Evolutionary conservation across 441 rosid species (phyloP).

Genomic region (Aquilaria agallochum): DNA sequence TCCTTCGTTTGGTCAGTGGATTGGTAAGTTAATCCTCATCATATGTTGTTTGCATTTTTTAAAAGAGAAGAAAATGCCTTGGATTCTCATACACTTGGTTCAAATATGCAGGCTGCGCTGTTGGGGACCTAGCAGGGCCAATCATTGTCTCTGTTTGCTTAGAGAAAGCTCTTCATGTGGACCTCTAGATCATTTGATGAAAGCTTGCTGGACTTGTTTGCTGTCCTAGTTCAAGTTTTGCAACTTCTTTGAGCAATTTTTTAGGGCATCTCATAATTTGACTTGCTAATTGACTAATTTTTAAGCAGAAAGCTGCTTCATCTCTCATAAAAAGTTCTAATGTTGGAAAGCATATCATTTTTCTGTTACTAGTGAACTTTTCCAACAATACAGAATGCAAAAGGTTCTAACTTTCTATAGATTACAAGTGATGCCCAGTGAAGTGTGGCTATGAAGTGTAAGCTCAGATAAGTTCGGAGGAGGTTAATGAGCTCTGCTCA

Average conservation of each 20-base stretch:
- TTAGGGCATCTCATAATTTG: too few relatives aligned
- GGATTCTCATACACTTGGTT: background rate
- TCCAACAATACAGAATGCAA: too few relatives aligned
- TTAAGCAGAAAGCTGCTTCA: too few relatives aligned
- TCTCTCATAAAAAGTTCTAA: too few relatives aligned
- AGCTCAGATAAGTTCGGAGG: too few relatives aligned
- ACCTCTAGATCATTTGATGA: constrained; percentile 25
- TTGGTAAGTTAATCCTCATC: constrained; percentile 47
- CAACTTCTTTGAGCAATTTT: background rate
- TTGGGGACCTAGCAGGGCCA: constrained; percentile 87
- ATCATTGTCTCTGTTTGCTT: constrained; percentile 55
- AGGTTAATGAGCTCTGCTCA: constrained; percentile 9
- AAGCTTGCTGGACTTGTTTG: background rate
- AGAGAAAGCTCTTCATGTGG: constrained; percentile 54
- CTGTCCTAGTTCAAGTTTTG: constrained; percentile 11
- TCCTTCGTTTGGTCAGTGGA: constrained; percentile 90
- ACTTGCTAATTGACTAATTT: too few relatives aligned
- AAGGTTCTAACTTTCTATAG: too few relatives aligned
- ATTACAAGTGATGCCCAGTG: too few relatives aligned
- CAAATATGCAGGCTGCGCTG: constrained; percentile 59
- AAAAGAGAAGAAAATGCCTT: background rate
- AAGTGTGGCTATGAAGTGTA: too few relatives aligned
- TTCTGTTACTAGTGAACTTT: too few relatives aligned
- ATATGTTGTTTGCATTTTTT: background rate
- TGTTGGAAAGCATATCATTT: too few relatives aligned